Evolutionary conservation across 2,329 filamentous ascomycete genomes (phyloP).

Genomic region (Aspergillus hortae): DNA sequence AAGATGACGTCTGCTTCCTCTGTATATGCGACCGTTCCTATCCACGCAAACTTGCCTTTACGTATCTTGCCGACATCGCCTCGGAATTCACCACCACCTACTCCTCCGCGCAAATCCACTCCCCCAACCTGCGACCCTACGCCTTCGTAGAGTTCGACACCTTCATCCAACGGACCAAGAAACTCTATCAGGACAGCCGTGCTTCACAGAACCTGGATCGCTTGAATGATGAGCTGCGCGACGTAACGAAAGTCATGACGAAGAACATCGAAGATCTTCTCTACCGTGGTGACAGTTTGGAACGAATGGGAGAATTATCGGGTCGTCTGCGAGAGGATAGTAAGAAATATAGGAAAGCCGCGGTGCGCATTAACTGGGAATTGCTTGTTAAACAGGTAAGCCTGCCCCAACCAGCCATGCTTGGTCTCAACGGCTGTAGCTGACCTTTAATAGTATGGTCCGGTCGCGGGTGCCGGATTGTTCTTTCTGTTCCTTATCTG

Average conservation of each 20-base stretch:
- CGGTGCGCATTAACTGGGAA: constrained; percentile 97
- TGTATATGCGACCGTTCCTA: constrained; percentile 92
- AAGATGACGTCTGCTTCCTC: constrained; percentile 80
- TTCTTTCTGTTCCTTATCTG: constrained; percentile 84
- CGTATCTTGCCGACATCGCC: constrained; percentile 89
- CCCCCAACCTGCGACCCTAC: constrained; percentile 77
- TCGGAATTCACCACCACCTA: constrained; percentile 90
- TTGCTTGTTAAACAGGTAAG: constrained; percentile 79
- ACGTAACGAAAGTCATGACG: constrained; percentile 99
- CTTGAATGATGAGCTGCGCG: constrained; percentile 92
- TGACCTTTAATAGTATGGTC: constrained; percentile 65
- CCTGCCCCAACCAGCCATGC: constrained; percentile 5
- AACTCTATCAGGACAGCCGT: constrained; percentile 88
- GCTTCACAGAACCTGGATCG: constrained; percentile 91
- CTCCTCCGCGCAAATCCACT: constrained; percentile 67
- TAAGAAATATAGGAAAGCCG: constrained; percentile 88
- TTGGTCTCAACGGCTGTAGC: constrained; percentile 1
- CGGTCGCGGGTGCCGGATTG: constrained; percentile 75
- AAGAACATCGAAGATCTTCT: constrained; percentile 99
- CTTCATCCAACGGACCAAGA: constrained; percentile 89
- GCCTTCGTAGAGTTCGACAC: constrained; percentile 98
- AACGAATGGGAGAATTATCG: constrained; percentile 95
- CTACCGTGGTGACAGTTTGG: constrained; percentile 88
- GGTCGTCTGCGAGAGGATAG: constrained; percentile 84
- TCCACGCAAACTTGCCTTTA: constrained; percentile 96